Evolutionary conservation across 2,329 filamentous ascomycete genomes (phyloP).

Genomic region (Penicillium sp.): DNA sequence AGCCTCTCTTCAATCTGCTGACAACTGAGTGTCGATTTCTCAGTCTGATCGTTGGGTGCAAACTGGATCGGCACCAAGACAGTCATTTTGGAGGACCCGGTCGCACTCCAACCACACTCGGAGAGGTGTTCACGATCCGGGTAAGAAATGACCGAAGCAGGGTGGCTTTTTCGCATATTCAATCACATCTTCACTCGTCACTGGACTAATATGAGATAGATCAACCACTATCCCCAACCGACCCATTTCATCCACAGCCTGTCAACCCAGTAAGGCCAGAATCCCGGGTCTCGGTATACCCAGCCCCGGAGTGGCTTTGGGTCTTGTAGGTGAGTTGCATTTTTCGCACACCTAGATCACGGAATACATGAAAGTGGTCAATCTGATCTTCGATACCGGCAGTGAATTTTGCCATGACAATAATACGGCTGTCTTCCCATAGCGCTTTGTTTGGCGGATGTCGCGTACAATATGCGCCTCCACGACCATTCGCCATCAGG

Average conservation of each 20-base stretch:
- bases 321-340: constrained; percentile 52
- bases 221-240: constrained; percentile 25
- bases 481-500: constrained; percentile 23
- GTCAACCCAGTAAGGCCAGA: constrained; percentile 20
- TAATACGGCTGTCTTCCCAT: constrained; percentile 44
- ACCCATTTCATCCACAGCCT: constrained; percentile 22
- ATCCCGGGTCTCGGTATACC: constrained; percentile 43
- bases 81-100: background rate
- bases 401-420: constrained; percentile 48
- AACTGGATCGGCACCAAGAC: background rate
- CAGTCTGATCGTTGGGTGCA: background rate
- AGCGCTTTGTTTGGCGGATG: constrained; percentile 41
- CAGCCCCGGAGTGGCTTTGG: constrained; percentile 48
- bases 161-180: constrained; percentile 40
- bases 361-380: constrained; percentile 45
- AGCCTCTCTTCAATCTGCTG: background rate
- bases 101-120: background rate
- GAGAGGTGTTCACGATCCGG: constrained; percentile 8
- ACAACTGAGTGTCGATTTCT: background rate
- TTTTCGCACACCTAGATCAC: constrained; percentile 47
- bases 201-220: constrained; percentile 22
- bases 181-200: constrained; percentile 20
- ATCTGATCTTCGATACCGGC: constrained; percentile 47
- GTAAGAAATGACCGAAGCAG: constrained; percentile 47
- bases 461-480: constrained; percentile 44